Base-by-base conservation (phyloP, 306 rosid genomes). In the Vicia villosa region DNA sequence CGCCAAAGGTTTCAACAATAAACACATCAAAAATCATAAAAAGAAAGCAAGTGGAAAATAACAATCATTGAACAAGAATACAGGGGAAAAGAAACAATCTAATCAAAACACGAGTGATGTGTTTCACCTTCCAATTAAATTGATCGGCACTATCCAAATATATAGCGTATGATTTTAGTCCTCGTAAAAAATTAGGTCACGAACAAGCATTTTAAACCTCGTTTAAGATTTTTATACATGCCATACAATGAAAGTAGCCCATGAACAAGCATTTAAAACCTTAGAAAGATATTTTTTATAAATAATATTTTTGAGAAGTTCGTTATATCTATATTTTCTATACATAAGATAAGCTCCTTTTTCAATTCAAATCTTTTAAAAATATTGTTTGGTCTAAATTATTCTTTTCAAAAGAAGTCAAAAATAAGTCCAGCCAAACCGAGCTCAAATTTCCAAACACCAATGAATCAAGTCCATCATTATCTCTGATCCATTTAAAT, bases 81-180 rank as follows among this genome's bases (percentile, higher is more conserved):
- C 15, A 2, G 14, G 11, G 28, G 26, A 20, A 60, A 46, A 14
- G 8, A 62, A 62, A 62, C 6, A 9, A 49, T 21, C 9, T 61
- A 47, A 72, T 34, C 30, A 24, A 36, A 47, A 10, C 40, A 61
- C 10, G 42, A 22, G 20, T 36, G 21, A 2, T 14, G 4, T 20
- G 17, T 52, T 54, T 55, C 60, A 55, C 12, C 59, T 73, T 38
- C 30, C 38, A 65, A 56, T 30, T 74, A 20, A 55, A 56, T 15
- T 22, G 21, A 5, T 14, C 12, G 49, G 42, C 62, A 37, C 52
- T 20, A 47, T 26, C 24, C 22, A 38, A 19, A 50, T 26, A 62
- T 11, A 22, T 8, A 15, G 41, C 26, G 15, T 3, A 60, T 32
- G 21, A 34, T 34, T 28, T 15, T 17, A 34, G 12, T 38, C 47